These are phyloP conservation scores for Chalciporus sphaerocephalus DNA, from an alignment of 768 basidiomycete genomes.

Conservation along the genomic window DNA sequence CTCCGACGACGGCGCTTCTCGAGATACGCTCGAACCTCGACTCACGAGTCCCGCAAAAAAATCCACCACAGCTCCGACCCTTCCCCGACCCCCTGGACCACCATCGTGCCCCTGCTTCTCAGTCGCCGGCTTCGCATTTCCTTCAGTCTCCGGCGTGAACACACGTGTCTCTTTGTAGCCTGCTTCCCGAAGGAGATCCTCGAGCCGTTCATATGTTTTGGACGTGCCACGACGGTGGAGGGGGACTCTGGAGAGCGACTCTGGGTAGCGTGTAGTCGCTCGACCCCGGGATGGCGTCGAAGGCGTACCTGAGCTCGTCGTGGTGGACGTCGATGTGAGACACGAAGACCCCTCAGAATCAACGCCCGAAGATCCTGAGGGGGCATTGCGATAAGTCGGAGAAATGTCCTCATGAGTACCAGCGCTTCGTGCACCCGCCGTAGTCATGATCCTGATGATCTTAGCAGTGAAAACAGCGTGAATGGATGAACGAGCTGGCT, in stretches of 20 bases:
- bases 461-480: neutral
- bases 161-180: conserved; percentile 92
- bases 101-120: conserved; percentile 24
- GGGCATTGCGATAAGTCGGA: conserved; percentile 1
- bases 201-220: conserved; percentile 76
- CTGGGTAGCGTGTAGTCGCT: conserved; percentile 48
- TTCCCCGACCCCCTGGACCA: conserved; percentile 39
- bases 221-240: conserved; percentile 77
- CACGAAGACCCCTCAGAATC: conserved; percentile 5
- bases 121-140: conserved; percentile 29
- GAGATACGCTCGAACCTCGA: conserved; percentile 19
- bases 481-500: neutral
- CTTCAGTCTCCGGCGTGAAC: conserved; percentile 79
- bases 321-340: conserved; percentile 9
- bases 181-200: conserved; percentile 80
- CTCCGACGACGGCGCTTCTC: conserved; percentile 14
- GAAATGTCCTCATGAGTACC: conserved; percentile 11
- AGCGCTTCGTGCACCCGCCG: conserved; percentile 8
- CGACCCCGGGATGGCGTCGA: conserved; percentile 42
- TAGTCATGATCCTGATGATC: conserved; percentile 16
- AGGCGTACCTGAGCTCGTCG: conserved; percentile 26
- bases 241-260: conserved; percentile 61
- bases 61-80: conserved; percentile 54
- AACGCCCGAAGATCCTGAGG: conserved; percentile 5
- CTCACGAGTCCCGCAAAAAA: conserved; percentile 61